Evolutionary conservation across 106 monocot genomes (phyloP).

Genomic region (Phalaenopsis aphrodite): DNA sequence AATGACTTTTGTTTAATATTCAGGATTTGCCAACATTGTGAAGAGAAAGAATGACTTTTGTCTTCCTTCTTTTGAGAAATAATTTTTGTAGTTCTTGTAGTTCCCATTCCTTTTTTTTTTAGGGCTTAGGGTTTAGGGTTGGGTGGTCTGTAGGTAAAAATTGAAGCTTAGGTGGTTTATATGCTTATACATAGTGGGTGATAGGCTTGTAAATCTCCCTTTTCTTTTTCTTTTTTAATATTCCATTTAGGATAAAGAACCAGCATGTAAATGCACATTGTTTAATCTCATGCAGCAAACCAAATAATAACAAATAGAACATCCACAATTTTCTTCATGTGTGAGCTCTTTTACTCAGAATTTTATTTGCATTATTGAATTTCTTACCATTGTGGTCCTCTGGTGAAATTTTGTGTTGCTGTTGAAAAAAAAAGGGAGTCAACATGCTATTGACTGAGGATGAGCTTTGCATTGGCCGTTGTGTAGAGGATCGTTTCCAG

Average conservation of each 20-base stretch:
- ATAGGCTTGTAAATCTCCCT: too few relatives aligned
- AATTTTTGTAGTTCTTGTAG: background rate
- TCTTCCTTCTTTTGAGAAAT: background rate
- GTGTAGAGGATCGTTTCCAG: conserved; percentile 61
- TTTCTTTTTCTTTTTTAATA: background rate
- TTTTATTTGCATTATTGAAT: background rate
- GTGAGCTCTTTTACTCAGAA: background rate
- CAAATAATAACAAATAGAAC: background rate
- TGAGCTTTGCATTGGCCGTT: conserved; percentile 64
- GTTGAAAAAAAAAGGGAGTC: conserved; percentile 57
- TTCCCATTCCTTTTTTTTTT: too few relatives aligned
- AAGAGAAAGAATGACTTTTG: background rate
- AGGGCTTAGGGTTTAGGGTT: too few relatives aligned
- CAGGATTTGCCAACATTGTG: background rate
- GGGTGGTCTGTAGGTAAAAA: too few relatives aligned
- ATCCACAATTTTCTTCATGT: background rate
- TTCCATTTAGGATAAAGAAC: background rate
- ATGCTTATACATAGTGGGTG: too few relatives aligned
- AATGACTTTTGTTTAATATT: background rate
- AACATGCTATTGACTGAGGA: conserved; percentile 66
- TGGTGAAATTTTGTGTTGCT: background rate
- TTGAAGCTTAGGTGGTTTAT: too few relatives aligned
- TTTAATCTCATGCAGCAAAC: background rate
- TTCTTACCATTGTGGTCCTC: background rate
- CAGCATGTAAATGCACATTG: background rate